Base-by-base conservation (phyloP, 1,284 basidiomycete genomes). In the Ceratobasidium sp. region DNA sequence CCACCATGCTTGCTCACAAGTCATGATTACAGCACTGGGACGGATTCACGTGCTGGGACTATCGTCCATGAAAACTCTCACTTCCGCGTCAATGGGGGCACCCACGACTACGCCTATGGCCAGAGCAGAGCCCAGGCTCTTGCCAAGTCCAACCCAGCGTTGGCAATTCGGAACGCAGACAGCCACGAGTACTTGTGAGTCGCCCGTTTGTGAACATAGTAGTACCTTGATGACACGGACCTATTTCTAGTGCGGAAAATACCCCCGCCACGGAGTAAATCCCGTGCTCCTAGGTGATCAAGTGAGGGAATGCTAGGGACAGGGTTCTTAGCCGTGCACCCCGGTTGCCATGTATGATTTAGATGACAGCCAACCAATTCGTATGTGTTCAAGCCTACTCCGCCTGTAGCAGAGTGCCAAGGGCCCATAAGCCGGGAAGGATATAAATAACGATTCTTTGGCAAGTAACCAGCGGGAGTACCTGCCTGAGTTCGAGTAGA, bases 61-160 rank as follows among this genome's bases (percentile, higher is more conserved):
- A 74, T 74, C 28, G 54, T 74, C 33, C 73, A 72, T 56, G 73
- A 72, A 21, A 33, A 56, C 9, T 56, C 71, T 33, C 73, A 74
- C 46, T 74, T 74, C n/a, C 44, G 25, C 4, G n/a, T 11, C 2
- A 46, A 63, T 21, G 70, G 38, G 2, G 73, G 73, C 18, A 74
- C 73, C 9, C 5, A 21, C 4, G 73, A 74, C 30, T 12, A 56
- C 25, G 70, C 61, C 11, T 74, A 74, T 59, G 46, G 53, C 16
- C 49, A 72, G n/a, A 16, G 2, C 1, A 14, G 38, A 7, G 16
- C 25, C 18, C 11, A 60, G 25, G 33, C 1, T 1, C 49, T 74
- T 12, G 73, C 73, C 1, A 25, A 4, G 23, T 28, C 9, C 12
- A 3, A 56, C 21, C 51, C 70, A 1, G 54, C 33, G 0, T 18